Base-by-base conservation (phyloP, 192 early-diverging fungal species). In the Mortierella alpina region DNA sequence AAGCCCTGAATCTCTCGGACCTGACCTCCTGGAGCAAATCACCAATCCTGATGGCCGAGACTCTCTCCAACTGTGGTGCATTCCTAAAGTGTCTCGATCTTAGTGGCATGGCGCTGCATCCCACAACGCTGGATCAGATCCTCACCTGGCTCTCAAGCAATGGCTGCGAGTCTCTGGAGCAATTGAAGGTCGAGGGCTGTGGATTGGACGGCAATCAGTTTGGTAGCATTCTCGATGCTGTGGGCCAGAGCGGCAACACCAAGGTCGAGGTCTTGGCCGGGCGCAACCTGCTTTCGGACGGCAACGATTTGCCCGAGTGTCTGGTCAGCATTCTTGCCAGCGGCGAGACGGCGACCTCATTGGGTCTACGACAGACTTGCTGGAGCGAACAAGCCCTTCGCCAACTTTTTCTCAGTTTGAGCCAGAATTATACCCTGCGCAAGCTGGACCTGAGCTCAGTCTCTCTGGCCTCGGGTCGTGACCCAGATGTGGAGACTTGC, bases 371-470 rank as follows among this genome's bases (percentile, higher is more conserved):
- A 6, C 67, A 71, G 41, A 77, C 79, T 39, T 83, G 85, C 41
- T 88, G 86, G 86, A 85, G 85, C 39, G 86, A 88, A 48, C 66
- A 70, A 22, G 71, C 84, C 10, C 42, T 88, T 40, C 77, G 85
- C 41, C 84, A 88, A 46, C 67, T 88, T 11, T 75, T 88, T 66
- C 64, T 84, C 51, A 66, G 66, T 50, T 41, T 88, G 51, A 78
- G 83, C 10, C 72, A 84, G 22, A 88, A 88, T 57, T 72, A 47
- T 15, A 80, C 68, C 0, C n/a, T 88, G 9, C 66, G 67, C 46
- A 74, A 80, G 31, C 63, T 88, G 42, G 84, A 88, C 50, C 53
- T 88, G 4, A 63, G 70, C 13, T 66, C 77, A 2, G 84, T 88
- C 11, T 79, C 61, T 9, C 31, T 88, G 44, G 66, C 69, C 2